A percentile compares a stretch with the other conserved stretches of the same genome.
These are phyloP conservation scores for barrel medic (Medicago truncatula) DNA, from an alignment of 306 rosid species.

Conservation along the genomic window DNA sequence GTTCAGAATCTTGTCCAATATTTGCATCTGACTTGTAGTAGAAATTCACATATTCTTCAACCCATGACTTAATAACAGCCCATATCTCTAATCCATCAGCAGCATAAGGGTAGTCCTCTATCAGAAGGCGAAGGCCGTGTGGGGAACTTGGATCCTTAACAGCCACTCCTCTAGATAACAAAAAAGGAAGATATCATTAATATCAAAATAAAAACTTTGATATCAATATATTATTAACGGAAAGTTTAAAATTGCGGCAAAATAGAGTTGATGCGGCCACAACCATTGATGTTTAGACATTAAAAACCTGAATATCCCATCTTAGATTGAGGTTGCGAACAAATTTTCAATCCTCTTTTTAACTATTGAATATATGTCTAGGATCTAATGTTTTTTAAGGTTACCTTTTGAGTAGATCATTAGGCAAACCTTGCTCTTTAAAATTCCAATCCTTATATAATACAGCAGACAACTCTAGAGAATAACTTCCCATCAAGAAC, in stretches of 20 bases:
- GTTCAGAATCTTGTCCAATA: slow-evolving; percentile 57
- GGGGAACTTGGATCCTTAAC: slow-evolving; percentile 54
- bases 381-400: neutral
- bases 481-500: slow-evolving; percentile 40
- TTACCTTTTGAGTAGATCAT: slow-evolving; percentile 52
- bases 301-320: too few species aligned
- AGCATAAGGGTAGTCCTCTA: slow-evolving; percentile 70
- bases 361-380: too few species aligned
- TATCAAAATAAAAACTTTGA: neutral
- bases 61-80: slow-evolving; percentile 64
- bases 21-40: slow-evolving; percentile 56
- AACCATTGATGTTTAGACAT: too few species aligned
- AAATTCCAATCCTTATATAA: slow-evolving; percentile 48
- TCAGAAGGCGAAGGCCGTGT: slow-evolving; percentile 62
- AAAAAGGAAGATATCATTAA: neutral
- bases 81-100: slow-evolving; percentile 69
- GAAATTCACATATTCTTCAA: slow-evolving; percentile 56
- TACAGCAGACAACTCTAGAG: slow-evolving; percentile 47
- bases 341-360: too few species aligned
- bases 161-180: slow-evolving; percentile 59
- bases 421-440: slow-evolving; percentile 45
- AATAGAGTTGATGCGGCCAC: neutral
- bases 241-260: neutral
- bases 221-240: neutral
- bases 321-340: too few species aligned